A percentile compares a stretch with the other conserved stretches of the same genome.
Evolutionary conservation across 2,329 filamentous ascomycete species (phyloP).

Genomic region (Magnaporthiopsis rhizophila): DNA sequence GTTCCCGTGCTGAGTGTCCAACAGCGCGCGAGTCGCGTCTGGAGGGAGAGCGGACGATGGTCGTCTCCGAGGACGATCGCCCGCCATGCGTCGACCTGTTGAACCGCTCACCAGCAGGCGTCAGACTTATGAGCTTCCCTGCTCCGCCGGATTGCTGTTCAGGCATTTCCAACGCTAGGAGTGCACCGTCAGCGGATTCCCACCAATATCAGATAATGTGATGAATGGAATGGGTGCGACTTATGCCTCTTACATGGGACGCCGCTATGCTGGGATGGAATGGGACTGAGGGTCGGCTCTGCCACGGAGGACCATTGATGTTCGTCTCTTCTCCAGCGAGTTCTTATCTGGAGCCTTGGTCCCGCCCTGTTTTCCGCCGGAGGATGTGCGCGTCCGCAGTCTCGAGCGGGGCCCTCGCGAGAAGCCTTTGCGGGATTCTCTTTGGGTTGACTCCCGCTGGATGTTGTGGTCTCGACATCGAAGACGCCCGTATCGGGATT

Average conservation of each 20-base stretch:
- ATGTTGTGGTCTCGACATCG: slow-evolving; percentile 40
- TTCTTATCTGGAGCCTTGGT: slow-evolving; percentile 4
- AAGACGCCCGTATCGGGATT: slow-evolving; percentile 44
- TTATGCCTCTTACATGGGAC: slow-evolving; percentile 8
- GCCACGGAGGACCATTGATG: slow-evolving; percentile 44
- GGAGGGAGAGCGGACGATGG: slow-evolving; percentile 28
- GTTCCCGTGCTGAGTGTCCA: not conserved
- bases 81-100: not conserved
- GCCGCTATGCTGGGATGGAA: slow-evolving; percentile 28
- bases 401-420: no score
- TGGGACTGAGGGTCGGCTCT: slow-evolving; percentile 41
- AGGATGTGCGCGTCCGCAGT: slow-evolving; percentile 3
- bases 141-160: not conserved
- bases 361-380: slow-evolving; percentile 11
- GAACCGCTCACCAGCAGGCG: not conserved
- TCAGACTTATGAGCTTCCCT: not conserved
- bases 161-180: not conserved
- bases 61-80: slow-evolving; percentile 23
- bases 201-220: not conserved
- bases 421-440: not conserved
- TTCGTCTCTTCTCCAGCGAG: slow-evolving; percentile 36
- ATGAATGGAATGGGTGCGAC: not conserved
- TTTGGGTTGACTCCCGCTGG: slow-evolving; percentile 14
- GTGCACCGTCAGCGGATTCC: not conserved
- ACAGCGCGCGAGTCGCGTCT: slow-evolving; percentile 13